Base-by-base conservation (phyloP, 2,329 filamentous ascomycete species). In the Fusarium musae region DNA sequence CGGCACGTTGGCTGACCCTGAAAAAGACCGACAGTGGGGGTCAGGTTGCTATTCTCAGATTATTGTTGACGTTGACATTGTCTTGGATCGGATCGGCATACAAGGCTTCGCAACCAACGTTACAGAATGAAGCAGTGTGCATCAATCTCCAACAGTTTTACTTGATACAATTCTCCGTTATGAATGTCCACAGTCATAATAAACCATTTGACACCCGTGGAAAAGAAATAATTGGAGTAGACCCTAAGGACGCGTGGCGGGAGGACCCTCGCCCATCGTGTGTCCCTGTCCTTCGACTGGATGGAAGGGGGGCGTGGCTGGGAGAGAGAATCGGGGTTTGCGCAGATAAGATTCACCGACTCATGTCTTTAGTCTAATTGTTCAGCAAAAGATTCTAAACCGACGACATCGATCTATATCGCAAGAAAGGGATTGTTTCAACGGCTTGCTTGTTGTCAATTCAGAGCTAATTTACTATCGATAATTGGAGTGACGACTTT, bases 181-280 rank as follows among this genome's bases (percentile, higher is more conserved):
- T 43, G 30, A 62, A 53, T 67, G 26, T 39, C 63, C 47, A 46
- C 58, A 44, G n/a, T 52, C 28, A 52, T 52, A 40, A 52, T 64
- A 36, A 57, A 64, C 64, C 43, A 58, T 66, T 70, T 70, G 47
- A 61, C 57, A 23, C 46, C 63, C 37, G 44, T 57, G 53, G 58
- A 46, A 54, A 42, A 32, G 42, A 39, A 58, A 60, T 59, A 69
- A 65, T 54, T 70, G 42, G 50, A 57, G 68, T 67, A 75, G 58
- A 61, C 64, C 53, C 59, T 52, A 57, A 54, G 73, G 70, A 77
- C 75, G 75, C 75, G 75, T 77, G 75, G 75, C 75, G 75, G 68
- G 63, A 74, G 66, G 69, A 70, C 59, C 62, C 71, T 74, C 62
- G 34, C 34, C 57, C 57, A 43, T 36, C 46, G 47, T 64, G 58